A percentile compares a stretch with the other conserved stretches of the same genome.
Conservation (phyloP, 2,329 filamentous ascomycete genomes). For the Cadophora sp. region DNA sequence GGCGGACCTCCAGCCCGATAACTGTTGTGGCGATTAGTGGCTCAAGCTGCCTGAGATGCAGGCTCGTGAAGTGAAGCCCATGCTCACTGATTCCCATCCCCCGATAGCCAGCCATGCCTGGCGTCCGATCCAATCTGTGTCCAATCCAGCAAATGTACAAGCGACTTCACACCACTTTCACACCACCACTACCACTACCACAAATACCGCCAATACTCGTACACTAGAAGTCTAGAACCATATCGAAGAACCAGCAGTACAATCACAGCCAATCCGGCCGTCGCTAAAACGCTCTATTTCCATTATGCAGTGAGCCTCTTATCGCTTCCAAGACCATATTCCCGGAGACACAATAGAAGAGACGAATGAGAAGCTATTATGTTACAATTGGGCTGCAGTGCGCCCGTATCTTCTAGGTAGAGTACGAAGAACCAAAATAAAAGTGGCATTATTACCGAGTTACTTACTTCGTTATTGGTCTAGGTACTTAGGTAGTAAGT, state of each 20-base stretch:
- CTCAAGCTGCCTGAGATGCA: not conserved
- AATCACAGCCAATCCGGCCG: not conserved
- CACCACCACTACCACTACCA: constrained; percentile 1
- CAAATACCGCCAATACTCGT: too few species aligned
- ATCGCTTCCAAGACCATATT: not conserved
- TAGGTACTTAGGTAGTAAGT: too few species aligned
- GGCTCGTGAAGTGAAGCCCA: not conserved
- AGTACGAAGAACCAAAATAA: not conserved
- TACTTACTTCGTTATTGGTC: too few species aligned
- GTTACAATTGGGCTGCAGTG: not conserved
- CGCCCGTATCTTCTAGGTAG: not conserved
- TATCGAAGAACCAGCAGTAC: not conserved
- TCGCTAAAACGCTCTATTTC: not conserved
- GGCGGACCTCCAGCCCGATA: not conserved
- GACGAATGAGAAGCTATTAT: not conserved
- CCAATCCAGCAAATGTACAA: constrained; percentile 3
- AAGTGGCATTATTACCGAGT: too few species aligned
- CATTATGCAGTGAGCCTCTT: not conserved
- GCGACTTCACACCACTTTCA: not conserved
- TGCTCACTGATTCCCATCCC: too few species aligned
- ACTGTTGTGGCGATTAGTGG: not conserved
- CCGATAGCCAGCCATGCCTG: too few species aligned
- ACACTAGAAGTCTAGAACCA: too few species aligned
- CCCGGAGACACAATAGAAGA: not conserved
- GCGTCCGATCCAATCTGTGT: not conserved